phyloP scores from a whole-genome alignment of 2,329 filamentous ascomycete species.

The Capronia americana region DNA sequence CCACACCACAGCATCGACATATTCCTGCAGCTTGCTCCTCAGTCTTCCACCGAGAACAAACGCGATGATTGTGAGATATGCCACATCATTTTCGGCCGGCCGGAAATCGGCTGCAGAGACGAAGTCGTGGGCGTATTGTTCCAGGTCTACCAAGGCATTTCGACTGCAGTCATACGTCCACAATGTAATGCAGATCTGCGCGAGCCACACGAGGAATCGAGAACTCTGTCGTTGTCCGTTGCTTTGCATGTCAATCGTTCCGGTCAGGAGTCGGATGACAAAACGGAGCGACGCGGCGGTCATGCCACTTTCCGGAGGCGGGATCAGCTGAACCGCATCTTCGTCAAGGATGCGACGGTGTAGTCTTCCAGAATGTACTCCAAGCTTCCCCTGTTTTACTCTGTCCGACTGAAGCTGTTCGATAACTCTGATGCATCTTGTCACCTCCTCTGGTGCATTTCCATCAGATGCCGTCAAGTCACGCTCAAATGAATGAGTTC shows the following conservation, averaged over 20 bases:
- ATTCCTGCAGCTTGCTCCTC: conserved; percentile 6
- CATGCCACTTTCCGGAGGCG: conserved; percentile 2
- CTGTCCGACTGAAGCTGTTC: not conserved
- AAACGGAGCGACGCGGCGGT: conserved; percentile 4
- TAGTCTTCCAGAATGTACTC: not conserved
- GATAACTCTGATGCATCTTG: not conserved
- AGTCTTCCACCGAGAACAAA: conserved; percentile 10
- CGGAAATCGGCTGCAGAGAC: not conserved
- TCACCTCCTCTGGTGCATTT: not conserved
- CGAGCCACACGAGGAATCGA: conserved; percentile 3
- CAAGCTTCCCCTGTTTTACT: not conserved
- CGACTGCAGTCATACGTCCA: conserved; percentile 12
- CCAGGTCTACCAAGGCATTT: not conserved
- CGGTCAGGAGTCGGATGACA: conserved; percentile 10
- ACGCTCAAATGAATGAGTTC: conserved; percentile 10
- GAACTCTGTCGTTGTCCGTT: conserved; percentile 1
- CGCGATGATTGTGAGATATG: conserved; percentile 15
- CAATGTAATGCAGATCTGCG: conserved; percentile 18
- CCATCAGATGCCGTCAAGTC: conserved; percentile 7
- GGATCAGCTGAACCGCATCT: not conserved
- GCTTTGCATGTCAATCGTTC: not conserved
- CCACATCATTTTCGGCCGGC: conserved; percentile 9
- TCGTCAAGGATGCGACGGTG: not conserved
- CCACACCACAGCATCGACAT: conserved; percentile 22
- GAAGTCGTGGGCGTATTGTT: not conserved